Conservation (phyloP, 345 rosid species). For the Erodium maritimum region DNA sequence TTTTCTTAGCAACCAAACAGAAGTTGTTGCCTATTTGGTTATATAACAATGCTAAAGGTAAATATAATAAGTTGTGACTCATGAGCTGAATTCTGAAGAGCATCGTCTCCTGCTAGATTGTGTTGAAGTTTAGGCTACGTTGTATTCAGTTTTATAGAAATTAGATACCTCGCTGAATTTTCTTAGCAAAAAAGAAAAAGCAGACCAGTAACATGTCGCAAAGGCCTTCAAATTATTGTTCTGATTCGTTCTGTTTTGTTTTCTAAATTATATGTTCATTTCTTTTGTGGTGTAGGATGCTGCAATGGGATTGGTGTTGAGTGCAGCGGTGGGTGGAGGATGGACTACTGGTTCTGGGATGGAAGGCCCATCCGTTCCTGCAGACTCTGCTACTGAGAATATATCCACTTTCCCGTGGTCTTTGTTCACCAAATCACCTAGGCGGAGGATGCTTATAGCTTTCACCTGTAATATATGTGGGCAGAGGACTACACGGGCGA, state of each 20-base stretch:
- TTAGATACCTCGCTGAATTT: neutral
- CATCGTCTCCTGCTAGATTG: neutral
- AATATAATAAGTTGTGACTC: too few relatives aligned
- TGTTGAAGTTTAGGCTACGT: neutral
- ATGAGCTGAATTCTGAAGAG: neutral
- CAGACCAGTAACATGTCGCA: neutral
- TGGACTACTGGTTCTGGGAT: slow-evolving; percentile 94
- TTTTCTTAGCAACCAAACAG: neutral
- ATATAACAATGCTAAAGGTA: too few relatives aligned
- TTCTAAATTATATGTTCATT: neutral
- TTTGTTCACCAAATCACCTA: slow-evolving; percentile 81
- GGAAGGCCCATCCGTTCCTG: slow-evolving; percentile 78
- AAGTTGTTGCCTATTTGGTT: too few relatives aligned
- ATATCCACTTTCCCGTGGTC: slow-evolving; percentile 87
- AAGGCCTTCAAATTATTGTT: neutral
- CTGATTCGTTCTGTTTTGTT: too few relatives aligned
- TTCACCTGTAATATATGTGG: slow-evolving; percentile 85
- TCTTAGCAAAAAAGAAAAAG: neutral
- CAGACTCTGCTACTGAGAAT: slow-evolving; percentile 26
- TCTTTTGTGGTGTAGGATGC: slow-evolving; percentile 33
- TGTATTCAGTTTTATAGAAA: neutral
- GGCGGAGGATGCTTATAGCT: slow-evolving; percentile 86
- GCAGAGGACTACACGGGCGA: slow-evolving; percentile 87
- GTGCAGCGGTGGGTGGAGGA: slow-evolving; percentile 69
- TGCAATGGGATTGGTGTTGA: slow-evolving; percentile 82